phyloP scores from a whole-genome alignment of 345 rosid genomes.

The Sisymbrium altissimum region DNA sequence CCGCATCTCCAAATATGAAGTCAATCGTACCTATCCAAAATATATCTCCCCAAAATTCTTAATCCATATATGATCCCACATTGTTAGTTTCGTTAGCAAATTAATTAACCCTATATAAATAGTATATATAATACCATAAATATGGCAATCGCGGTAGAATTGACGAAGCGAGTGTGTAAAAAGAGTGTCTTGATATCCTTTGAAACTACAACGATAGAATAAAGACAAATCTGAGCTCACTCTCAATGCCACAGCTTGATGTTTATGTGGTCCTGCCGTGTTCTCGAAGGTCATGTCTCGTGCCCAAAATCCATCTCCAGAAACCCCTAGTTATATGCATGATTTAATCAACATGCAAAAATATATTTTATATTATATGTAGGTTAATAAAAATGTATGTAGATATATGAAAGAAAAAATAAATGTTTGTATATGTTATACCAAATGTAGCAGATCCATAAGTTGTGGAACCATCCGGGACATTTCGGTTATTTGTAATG shows the following conservation, averaged over 20 bases:
- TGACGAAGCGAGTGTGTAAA: conserved; percentile 54
- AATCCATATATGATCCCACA: not conserved
- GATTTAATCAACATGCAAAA: conserved; percentile 5
- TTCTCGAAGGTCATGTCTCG: conserved; percentile 74
- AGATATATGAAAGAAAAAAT: too few relatives aligned
- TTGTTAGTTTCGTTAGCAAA: not conserved
- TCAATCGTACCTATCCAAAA: conserved; percentile 47
- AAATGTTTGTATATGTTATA: conserved; percentile 19
- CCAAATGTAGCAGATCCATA: conserved; percentile 65
- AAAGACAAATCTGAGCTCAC: conserved; percentile 56
- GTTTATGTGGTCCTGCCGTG: conserved; percentile 65
- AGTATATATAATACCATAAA: conserved; percentile 38
- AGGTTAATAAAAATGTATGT: not conserved
- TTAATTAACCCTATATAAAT: not conserved
- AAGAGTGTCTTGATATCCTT: conserved; percentile 71
- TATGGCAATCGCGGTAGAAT: conserved; percentile 71
- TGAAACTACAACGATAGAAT: conserved; percentile 66
- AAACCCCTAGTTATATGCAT: conserved; percentile 41
- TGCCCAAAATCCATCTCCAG: conserved; percentile 81
- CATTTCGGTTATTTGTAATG: conserved; percentile 46
- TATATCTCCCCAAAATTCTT: not conserved
- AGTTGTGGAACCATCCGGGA: conserved; percentile 53
- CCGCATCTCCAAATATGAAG: conserved; percentile 70
- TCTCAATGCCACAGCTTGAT: conserved; percentile 63
- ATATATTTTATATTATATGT: not conserved